A percentile compares a stretch with the other conserved stretches of the same genome.
phyloP scores from a whole-genome alignment of 2,329 filamentous ascomycete species.

The Pezicula carpinea region DNA sequence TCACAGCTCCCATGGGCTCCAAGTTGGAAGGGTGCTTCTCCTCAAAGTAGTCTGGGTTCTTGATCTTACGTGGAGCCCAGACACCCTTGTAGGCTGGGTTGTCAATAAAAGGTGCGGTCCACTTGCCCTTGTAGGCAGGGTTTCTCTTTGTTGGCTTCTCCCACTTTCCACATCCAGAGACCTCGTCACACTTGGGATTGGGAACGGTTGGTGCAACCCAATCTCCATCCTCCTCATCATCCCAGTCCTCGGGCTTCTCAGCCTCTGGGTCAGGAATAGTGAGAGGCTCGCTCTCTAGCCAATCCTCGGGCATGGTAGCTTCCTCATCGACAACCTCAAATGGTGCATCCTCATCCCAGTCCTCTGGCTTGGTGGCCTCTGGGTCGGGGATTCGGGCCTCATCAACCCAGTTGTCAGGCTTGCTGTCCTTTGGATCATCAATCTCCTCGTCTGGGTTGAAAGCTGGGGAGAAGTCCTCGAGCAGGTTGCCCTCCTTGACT shows the following conservation, averaged over 20 bases:
- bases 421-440: slow-evolving; percentile 86
- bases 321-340: slow-evolving; percentile 95
- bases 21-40: slow-evolving; percentile 96
- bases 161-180: slow-evolving; percentile 92
- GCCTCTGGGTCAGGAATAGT: slow-evolving; percentile 89
- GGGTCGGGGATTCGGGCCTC: slow-evolving; percentile 87
- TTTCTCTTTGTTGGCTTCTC: slow-evolving; percentile 87
- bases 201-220: slow-evolving; percentile 86
- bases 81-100: slow-evolving; percentile 97
- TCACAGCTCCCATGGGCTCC: slow-evolving; percentile 94
- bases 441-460: slow-evolving; percentile 96
- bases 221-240: slow-evolving; percentile 98
- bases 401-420: slow-evolving; percentile 96
- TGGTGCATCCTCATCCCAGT: slow-evolving; percentile 98
- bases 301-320: slow-evolving; percentile 87
- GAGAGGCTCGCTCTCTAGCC: slow-evolving; percentile 84
- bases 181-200: slow-evolving; percentile 95
- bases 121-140: slow-evolving; percentile 98
- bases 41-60: slow-evolving; percentile 94
- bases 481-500: slow-evolving; percentile 82
- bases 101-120: slow-evolving; percentile 86
- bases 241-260: slow-evolving; percentile 98
- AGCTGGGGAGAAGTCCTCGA: slow-evolving; percentile 89
- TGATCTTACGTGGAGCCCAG: slow-evolving; percentile 93
- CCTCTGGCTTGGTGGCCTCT: slow-evolving; percentile 91